Evolutionary conservation across 129 eudicot species (phyloP).

Genomic region (Artemisia argyi): DNA sequence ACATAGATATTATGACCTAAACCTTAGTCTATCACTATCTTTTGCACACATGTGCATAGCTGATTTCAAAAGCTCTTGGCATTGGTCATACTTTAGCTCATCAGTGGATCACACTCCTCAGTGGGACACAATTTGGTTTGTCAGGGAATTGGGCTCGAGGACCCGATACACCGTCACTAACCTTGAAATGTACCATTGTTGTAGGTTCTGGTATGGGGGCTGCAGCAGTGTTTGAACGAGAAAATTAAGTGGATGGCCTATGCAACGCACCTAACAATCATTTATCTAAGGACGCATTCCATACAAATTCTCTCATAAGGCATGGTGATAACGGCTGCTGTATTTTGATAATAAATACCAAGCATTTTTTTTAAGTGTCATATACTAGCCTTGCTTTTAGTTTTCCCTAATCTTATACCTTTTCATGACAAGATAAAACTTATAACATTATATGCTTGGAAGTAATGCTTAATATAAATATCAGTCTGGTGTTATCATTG

Average conservation of each 20-base stretch:
- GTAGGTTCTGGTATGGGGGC: constrained; percentile 82
- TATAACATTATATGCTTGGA: constrained; percentile 1
- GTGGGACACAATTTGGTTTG: too few species aligned
- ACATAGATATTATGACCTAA: too few species aligned
- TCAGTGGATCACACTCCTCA: too few species aligned
- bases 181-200: constrained; percentile 11
- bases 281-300: not conserved
- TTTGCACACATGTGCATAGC: too few species aligned
- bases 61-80: not conserved
- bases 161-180: not conserved
- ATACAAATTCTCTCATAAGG: constrained; percentile 11
- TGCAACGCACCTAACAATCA: constrained; percentile 5
- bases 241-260: constrained; percentile 37
- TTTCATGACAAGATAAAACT: not conserved
- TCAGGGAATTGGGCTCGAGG: too few species aligned
- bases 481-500: not conserved
- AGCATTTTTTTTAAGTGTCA: not conserved
- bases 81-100: not conserved
- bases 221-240: constrained; percentile 77
- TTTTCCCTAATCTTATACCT: not conserved
- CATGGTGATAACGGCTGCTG: not conserved
- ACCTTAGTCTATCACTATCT: too few species aligned
- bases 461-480: not conserved
- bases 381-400: not conserved
- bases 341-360: not conserved